Conservation (phyloP, 768 basidiomycete genomes). For the Boletus vinaceobasis region DNA sequence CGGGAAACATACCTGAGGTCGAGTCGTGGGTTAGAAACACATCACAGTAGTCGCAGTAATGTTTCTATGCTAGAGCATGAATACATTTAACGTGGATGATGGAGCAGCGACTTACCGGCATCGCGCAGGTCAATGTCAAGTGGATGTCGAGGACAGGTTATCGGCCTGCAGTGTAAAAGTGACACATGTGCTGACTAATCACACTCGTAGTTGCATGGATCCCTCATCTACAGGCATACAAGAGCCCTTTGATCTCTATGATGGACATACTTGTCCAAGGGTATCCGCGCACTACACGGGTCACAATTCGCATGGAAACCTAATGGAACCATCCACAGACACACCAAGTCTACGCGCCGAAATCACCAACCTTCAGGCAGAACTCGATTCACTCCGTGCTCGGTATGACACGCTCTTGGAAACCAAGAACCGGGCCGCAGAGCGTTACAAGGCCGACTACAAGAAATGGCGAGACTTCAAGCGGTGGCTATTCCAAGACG, state of each 20-base stretch:
- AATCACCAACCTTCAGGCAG: constrained; percentile 22
- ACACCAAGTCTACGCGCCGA: constrained; percentile 9
- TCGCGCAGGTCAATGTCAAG: constrained; percentile 31
- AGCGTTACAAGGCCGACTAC: constrained; percentile 50
- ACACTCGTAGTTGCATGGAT: constrained; percentile 50
- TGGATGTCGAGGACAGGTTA: constrained; percentile 24
- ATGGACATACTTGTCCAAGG: background rate
- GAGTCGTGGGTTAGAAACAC: constrained; percentile 95
- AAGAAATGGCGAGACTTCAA: constrained; percentile 49
- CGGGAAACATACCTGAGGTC: constrained; percentile 62
- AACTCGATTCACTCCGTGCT: constrained; percentile 35
- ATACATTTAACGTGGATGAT: background rate
- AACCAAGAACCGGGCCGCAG: constrained; percentile 43
- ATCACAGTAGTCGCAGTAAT: constrained; percentile 93
- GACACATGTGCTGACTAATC: constrained; percentile 25
- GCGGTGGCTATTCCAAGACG: constrained; percentile 39
- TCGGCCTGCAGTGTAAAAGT: constrained; percentile 23
- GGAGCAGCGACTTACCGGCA: constrained; percentile 56
- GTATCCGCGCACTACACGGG: background rate
- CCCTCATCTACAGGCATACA: constrained; percentile 72
- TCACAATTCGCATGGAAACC: background rate
- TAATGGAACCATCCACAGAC: constrained; percentile 6
- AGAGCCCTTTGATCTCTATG: constrained; percentile 96
- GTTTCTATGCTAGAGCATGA: constrained; percentile 55
- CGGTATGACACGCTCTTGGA: constrained; percentile 46